These are phyloP conservation scores for Aureobasidium sp. DNA, from an alignment of 2,329 filamentous ascomycete genomes.

Conservation along the genomic window DNA sequence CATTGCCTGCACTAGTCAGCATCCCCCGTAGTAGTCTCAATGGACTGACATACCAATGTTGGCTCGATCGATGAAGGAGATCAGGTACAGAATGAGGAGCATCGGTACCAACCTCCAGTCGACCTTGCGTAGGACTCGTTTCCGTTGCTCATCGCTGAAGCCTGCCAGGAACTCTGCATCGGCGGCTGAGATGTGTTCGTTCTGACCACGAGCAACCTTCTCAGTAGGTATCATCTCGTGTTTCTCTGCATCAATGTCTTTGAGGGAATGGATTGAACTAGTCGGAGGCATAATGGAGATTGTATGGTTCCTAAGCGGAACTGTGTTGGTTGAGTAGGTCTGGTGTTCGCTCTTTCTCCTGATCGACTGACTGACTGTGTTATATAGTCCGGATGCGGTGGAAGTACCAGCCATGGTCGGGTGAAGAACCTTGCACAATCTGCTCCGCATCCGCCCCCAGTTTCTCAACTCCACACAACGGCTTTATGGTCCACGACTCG, in stretches of 20 bases:
- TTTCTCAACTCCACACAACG: background rate
- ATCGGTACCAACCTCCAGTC: constrained; percentile 6
- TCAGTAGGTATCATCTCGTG: background rate
- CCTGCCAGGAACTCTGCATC: constrained; percentile 26
- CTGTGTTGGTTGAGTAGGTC: background rate
- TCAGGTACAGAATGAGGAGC: constrained; percentile 64
- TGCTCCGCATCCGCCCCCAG: background rate
- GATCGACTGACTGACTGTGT: background rate
- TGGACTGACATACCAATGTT: background rate
- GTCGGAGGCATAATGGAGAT: background rate
- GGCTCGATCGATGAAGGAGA: constrained; percentile 56
- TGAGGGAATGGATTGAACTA: background rate
- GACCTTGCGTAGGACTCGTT: background rate
- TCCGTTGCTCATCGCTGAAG: constrained; percentile 48
- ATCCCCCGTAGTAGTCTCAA: constrained; percentile 19
- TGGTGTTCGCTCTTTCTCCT: background rate
- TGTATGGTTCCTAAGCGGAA: background rate
- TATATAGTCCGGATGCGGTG: background rate
- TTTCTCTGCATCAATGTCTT: constrained; percentile 1
- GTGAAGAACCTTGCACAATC: background rate
- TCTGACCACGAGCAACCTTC: background rate
- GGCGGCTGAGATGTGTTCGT: background rate
- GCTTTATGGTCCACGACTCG: background rate
- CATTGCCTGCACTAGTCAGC: constrained; percentile 72
- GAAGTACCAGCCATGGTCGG: background rate